phyloP scores from a whole-genome alignment of 2,329 filamentous ascomycete genomes.

The Dendrostoma leiphaemia region DNA sequence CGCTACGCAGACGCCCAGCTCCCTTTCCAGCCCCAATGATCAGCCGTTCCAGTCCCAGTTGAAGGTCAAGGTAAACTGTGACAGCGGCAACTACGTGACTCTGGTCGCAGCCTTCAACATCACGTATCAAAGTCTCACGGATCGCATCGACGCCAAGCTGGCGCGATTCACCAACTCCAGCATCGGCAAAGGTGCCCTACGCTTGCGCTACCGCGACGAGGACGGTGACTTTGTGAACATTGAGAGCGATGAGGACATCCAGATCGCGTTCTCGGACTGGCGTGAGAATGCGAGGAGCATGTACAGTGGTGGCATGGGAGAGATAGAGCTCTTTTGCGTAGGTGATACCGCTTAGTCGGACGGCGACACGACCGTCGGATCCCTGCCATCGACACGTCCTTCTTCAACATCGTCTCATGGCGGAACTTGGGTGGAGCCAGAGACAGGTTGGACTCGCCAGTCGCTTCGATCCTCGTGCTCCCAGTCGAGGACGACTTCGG shows the following conservation, averaged over 20 bases:
- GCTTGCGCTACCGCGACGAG: conserved; percentile 86
- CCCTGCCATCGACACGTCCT: neutral
- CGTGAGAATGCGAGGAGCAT: conserved; percentile 63
- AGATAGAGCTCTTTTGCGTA: conserved; percentile 85
- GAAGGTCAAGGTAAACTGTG: conserved; percentile 93
- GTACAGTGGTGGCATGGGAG: conserved; percentile 71
- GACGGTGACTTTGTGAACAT: conserved; percentile 94
- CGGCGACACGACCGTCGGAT: conserved; percentile 10
- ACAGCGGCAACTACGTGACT: conserved; percentile 81
- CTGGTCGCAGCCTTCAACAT: conserved; percentile 97
- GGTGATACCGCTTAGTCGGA: conserved; percentile 38
- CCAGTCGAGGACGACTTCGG: neutral
- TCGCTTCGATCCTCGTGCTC: neutral
- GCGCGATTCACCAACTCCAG: conserved; percentile 81
- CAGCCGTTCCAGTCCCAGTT: conserved; percentile 68
- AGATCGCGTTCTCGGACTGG: conserved; percentile 94
- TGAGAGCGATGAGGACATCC: conserved; percentile 92
- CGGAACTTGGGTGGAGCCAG: conserved; percentile 1
- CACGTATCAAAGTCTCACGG: conserved; percentile 87
- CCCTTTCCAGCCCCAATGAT: conserved; percentile 36
- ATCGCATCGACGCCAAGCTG: conserved; percentile 94
- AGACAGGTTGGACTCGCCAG: neutral
- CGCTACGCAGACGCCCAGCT: conserved; percentile 33
- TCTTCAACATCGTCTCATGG: neutral
- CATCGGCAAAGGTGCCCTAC: conserved; percentile 78